Conservation (phyloP, 495 filamentous ascomycete genomes). For the Aspergillus hancockii region DNA sequence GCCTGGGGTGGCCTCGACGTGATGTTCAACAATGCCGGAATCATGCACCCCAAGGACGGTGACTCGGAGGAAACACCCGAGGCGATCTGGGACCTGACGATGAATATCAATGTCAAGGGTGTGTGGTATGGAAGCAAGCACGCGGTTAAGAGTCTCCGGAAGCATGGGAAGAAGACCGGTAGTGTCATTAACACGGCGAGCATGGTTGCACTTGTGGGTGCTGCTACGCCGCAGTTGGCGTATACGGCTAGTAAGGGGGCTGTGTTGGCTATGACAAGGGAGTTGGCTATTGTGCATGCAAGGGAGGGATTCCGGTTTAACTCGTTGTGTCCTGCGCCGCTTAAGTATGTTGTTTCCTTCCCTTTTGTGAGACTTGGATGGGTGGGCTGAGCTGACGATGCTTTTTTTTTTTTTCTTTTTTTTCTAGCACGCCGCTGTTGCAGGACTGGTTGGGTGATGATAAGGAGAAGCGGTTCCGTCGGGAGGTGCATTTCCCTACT, state of each 20-base stretch:
- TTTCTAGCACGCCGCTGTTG: constrained; percentile 66
- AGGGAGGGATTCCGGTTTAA: constrained; percentile 88
- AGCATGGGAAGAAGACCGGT: constrained; percentile 71
- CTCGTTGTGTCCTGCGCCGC: constrained; percentile 83
- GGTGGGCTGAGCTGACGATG: background rate
- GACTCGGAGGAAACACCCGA: constrained; percentile 85
- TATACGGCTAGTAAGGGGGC: constrained; percentile 97
- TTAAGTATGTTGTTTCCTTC: constrained; percentile 59
- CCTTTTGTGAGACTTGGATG: background rate
- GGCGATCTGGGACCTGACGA: constrained; percentile 92
- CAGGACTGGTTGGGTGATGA: constrained; percentile 97
- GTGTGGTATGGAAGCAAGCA: constrained; percentile 98
- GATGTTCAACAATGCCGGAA: constrained; percentile 98
- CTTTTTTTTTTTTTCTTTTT: too few relatives aligned
- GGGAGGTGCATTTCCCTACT: constrained; percentile 92
- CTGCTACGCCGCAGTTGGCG: constrained; percentile 91
- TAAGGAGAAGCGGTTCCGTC: constrained; percentile 73
- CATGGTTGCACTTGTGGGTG: constrained; percentile 88
- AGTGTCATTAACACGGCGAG: constrained; percentile 95
- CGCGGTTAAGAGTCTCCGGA: constrained; percentile 79
- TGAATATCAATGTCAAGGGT: constrained; percentile 95
- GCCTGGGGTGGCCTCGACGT: constrained; percentile 90
- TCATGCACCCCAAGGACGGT: constrained; percentile 90
- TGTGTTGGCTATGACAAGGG: constrained; percentile 81
- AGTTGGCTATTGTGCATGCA: constrained; percentile 82